Evolutionary conservation across 2,329 filamentous ascomycete genomes (phyloP).

Genomic region (Cordyceps javanica): DNA sequence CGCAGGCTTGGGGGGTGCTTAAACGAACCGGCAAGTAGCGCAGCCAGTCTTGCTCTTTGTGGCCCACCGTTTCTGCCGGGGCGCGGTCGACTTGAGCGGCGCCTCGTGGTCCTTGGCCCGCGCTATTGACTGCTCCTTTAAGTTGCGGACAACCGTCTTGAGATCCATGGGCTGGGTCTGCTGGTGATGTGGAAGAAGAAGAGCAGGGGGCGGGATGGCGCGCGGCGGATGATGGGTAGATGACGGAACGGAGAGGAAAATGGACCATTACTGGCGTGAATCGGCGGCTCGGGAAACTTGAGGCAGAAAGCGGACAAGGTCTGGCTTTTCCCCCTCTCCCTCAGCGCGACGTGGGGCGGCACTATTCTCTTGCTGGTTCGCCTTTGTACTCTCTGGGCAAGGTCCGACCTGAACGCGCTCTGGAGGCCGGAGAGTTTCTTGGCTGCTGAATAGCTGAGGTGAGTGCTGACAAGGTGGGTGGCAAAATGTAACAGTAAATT

Average conservation of each 20-base stretch:
- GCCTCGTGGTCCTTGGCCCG: conserved; percentile 1
- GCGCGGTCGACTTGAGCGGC: conserved; percentile 1
- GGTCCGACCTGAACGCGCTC: neutral
- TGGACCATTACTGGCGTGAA: neutral
- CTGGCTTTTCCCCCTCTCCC: neutral
- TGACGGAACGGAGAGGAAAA: neutral
- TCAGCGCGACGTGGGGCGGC: neutral
- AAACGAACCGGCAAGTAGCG: conserved; percentile 13
- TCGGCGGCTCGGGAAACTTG: neutral
- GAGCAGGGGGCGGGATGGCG: neutral
- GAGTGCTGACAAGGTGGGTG: neutral
- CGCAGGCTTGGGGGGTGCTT: neutral
- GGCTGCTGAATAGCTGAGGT: neutral
- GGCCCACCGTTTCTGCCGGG: conserved; percentile 13
- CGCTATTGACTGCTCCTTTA: conserved; percentile 3
- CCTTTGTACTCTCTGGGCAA: neutral
- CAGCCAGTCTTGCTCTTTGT: conserved; percentile 12
- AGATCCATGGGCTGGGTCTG: conserved; percentile 8
- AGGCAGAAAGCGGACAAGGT: neutral
- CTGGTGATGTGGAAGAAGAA: neutral
- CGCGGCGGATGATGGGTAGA: neutral
- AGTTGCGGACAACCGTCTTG: conserved; percentile 6
- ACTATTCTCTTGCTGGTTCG: neutral
- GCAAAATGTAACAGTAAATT: neutral
- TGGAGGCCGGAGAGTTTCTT: neutral